Base-by-base conservation (phyloP, 163 green algal species). In the Smithsoniella earleae region DNA sequence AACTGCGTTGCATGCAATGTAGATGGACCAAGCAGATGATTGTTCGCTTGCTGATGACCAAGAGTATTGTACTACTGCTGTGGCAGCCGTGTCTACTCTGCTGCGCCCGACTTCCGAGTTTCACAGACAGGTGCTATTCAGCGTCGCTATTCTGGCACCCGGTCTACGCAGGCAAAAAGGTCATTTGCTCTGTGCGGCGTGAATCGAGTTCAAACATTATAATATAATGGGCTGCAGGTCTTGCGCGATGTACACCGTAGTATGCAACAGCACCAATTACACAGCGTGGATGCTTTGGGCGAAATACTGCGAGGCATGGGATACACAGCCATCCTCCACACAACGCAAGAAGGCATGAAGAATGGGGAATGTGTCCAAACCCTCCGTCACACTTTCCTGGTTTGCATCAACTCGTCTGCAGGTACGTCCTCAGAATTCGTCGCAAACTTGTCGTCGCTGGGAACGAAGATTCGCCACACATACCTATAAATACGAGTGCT, bases 271-370 rank as follows among this genome's bases (percentile, higher is more conserved):
- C 20, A 13, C 40, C 10, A 45, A 33, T 30, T 33, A 34, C 49
- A 64, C 33, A 27, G 8, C 25, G 43, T 36, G n/a, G 18, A 30
- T 16, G 58, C 34, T 13, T 43, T 69, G 58, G 25, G 27, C 18
- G 58, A 36, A 28, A 6, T 22, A 33, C 58, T 69, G 8, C 6
- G 58, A 13, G 38, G 30, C 5, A 33, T 69, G 58, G 58, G 58
- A 13, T 69, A 69, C 27, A n/a, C 31, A 38, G 58, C 34, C 18
- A 18, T 69, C 30, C n/a, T 69, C 30, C 58, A 69, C 58, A 69
- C 58, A 13, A 69, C 20, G 5, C 31, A 40, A 4, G 58, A 69
- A 31, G n/a, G 27, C 27, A 5, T 22, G 18, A 43, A 30, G 16
- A 43, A 34, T 33, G 58, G 18, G 1, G 43, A 34, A 49, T 49